These are phyloP conservation scores for Lupinus albus DNA, from an alignment of 306 rosid genomes.

Conservation along the genomic window DNA sequence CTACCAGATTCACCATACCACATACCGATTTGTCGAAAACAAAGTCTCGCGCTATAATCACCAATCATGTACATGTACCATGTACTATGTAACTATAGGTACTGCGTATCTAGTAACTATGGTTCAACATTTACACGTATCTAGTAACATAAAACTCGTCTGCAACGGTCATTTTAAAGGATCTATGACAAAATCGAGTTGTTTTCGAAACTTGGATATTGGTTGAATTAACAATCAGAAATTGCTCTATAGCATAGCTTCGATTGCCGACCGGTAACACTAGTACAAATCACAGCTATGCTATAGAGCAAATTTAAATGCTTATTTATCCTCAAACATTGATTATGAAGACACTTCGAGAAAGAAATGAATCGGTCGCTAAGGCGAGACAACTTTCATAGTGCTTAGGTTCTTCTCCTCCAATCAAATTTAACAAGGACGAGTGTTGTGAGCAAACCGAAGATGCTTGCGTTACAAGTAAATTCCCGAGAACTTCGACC, in stretches of 20 bases:
- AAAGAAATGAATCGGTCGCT: constrained; percentile 58
- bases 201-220: background rate
- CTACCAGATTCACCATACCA: no score
- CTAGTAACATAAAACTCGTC: background rate
- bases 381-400: constrained; percentile 43
- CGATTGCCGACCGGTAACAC: background rate
- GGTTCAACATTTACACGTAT: background rate
- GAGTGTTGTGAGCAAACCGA: constrained; percentile 23
- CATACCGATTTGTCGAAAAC: no score
- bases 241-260: background rate
- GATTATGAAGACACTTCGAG: constrained; percentile 65
- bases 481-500: constrained; percentile 46
- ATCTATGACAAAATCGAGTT: background rate
- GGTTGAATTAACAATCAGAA: background rate
- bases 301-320: background rate
- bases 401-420: constrained; percentile 45
- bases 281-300: background rate
- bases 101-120: background rate
- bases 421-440: constrained; percentile 35
- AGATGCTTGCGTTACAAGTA: constrained; percentile 36
- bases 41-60: background rate
- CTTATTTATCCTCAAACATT: constrained; percentile 61
- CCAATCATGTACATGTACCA: background rate
- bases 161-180: background rate
- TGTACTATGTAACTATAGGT: no score